These are phyloP conservation scores for Fragaria ananassa DNA, from an alignment of 306 rosid species.

Conservation along the genomic window DNA sequence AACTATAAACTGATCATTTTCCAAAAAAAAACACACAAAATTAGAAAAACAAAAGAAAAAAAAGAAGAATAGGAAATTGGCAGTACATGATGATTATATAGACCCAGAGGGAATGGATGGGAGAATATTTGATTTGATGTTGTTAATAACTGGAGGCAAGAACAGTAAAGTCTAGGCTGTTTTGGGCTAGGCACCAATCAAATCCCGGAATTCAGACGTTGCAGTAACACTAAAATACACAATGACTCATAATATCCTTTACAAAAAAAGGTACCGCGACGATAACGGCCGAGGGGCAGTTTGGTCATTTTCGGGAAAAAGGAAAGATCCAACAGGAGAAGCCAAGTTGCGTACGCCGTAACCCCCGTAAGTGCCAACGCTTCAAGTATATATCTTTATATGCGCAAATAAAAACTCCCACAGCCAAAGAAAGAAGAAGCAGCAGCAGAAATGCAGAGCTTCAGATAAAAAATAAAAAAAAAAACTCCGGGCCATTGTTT, in stretches of 20 bases:
- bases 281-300: slow-evolving; percentile 28
- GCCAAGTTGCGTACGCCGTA: slow-evolving; percentile 43
- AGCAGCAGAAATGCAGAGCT: neutral
- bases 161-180: neutral
- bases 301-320: slow-evolving; percentile 13
- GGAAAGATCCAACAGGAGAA: slow-evolving; percentile 7
- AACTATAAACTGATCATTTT: no score
- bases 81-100: neutral
- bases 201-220: neutral
- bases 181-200: neutral
- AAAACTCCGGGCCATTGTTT: neutral
- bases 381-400: slow-evolving; percentile 1
- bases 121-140: neutral
- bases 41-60: neutral
- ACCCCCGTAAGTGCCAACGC: slow-evolving; percentile 26
- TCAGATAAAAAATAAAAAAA: neutral
- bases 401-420: neutral
- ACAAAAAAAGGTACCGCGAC: neutral
- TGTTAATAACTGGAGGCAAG: no score
- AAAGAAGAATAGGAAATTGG: no score
- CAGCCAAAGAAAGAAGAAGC: neutral
- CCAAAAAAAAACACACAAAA: no score
- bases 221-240: neutral
- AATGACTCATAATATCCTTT: neutral
- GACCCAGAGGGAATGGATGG: neutral